Conservation (phyloP, 345 rosid genomes). For the Rhodomyrtus tomentosa region DNA sequence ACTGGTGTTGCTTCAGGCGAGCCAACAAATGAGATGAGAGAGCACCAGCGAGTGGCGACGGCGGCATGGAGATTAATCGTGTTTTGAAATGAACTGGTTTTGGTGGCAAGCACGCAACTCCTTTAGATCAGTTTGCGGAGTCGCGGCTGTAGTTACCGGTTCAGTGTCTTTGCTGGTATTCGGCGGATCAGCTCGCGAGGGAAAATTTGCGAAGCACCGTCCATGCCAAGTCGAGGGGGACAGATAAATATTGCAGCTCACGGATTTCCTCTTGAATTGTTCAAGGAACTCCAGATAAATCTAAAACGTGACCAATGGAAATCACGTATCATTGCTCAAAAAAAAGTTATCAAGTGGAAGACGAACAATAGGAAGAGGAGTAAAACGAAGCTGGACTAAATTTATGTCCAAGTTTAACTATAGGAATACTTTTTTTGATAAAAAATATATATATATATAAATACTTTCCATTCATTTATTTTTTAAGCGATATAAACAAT, state of each 20-base stretch:
- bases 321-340: too few relatives aligned
- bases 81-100: neutral
- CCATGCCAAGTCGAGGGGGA: slow-evolving; percentile 87
- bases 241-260: slow-evolving; percentile 69
- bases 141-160: slow-evolving; percentile 67
- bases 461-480: neutral
- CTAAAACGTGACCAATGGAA: slow-evolving; percentile 16
- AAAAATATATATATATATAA: too few relatives aligned
- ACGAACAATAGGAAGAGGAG: neutral
- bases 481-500: neutral
- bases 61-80: neutral
- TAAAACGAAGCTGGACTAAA: too few relatives aligned
- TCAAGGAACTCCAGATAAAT: slow-evolving; percentile 75
- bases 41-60: neutral
- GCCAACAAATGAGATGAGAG: neutral
- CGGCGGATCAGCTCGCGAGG: slow-evolving; percentile 96
- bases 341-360: neutral
- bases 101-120: neutral
- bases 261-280: slow-evolving; percentile 78
- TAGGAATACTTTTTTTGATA: too few relatives aligned
- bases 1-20: neutral
- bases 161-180: slow-evolving; percentile 86
- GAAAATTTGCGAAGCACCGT: slow-evolving; percentile 79
- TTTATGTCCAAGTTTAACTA: too few relatives aligned
- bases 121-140: slow-evolving; percentile 19